These are phyloP conservation scores for Cucumis sativus DNA, from an alignment of 306 rosid genomes.

Conservation along the genomic window Cucumber_9930_V3 NC_026659.2:8064501-8065000, in stretches of 20 bases:
- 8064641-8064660: neutral
- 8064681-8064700: neutral
- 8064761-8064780: slow-evolving; percentile 99
- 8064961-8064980: neutral
- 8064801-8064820: slow-evolving; percentile 84
- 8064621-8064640: neutral
- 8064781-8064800: slow-evolving; percentile 97
- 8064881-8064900: slow-evolving; percentile 57
- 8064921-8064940: slow-evolving; percentile 11
- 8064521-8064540: neutral
- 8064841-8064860: slow-evolving; percentile 20
- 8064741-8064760: neutral
- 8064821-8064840: slow-evolving; percentile 75
- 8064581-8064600: neutral
- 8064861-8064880: slow-evolving; percentile 27
- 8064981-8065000: neutral
- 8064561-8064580: neutral
- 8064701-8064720: neutral
- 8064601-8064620: neutral
- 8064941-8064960: slow-evolving; percentile 16
- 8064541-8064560: neutral
- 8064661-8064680: neutral
- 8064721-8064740: neutral
- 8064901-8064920: slow-evolving; percentile 18
- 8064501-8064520: too few relatives aligned